These are phyloP conservation scores for Alloascoidea africana DNA, from an alignment of 805 yeast genomes.

Conservation along the genomic window DNA sequence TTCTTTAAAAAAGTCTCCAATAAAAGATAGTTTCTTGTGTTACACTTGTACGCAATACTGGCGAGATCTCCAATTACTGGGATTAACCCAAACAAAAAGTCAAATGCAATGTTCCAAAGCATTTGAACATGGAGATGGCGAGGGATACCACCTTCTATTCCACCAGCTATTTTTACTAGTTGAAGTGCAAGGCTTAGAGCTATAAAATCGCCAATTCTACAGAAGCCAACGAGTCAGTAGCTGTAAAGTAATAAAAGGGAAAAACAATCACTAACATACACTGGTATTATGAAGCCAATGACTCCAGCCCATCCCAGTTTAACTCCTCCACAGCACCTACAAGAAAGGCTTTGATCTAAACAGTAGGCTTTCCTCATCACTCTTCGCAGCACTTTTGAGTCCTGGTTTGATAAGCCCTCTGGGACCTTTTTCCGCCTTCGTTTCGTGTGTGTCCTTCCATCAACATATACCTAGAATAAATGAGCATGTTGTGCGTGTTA, in stretches of 20 bases:
- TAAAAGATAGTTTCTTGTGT: slow-evolving; percentile 54
- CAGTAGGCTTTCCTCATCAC: slow-evolving; percentile 49
- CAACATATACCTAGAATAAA: not conserved
- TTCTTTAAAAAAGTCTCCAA: slow-evolving; percentile 38
- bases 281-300: slow-evolving; percentile 57
- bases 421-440: slow-evolving; percentile 42
- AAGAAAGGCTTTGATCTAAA: slow-evolving; percentile 50
- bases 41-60: slow-evolving; percentile 59
- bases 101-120: slow-evolving; percentile 47
- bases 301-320: slow-evolving; percentile 67
- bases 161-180: slow-evolving; percentile 25
- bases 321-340: slow-evolving; percentile 43
- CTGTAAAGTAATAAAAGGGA: no score
- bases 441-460: not conserved
- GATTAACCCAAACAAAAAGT: slow-evolving; percentile 54
- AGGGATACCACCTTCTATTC: slow-evolving; percentile 55
- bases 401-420: slow-evolving; percentile 36
- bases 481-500: not conserved
- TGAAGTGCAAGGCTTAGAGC: slow-evolving; percentile 32
- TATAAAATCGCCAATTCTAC: slow-evolving; percentile 37
- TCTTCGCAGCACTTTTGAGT: slow-evolving; percentile 29
- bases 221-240: no score
- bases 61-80: slow-evolving; percentile 67
- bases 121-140: slow-evolving; percentile 36
- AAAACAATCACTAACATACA: slow-evolving; percentile 16